Percentiles rank a stretch among this genome's conserved stretches.
These are phyloP conservation scores for Mallotus nudiflorus DNA, from an alignment of 345 rosid genomes.

Conservation along the genomic window DNA sequence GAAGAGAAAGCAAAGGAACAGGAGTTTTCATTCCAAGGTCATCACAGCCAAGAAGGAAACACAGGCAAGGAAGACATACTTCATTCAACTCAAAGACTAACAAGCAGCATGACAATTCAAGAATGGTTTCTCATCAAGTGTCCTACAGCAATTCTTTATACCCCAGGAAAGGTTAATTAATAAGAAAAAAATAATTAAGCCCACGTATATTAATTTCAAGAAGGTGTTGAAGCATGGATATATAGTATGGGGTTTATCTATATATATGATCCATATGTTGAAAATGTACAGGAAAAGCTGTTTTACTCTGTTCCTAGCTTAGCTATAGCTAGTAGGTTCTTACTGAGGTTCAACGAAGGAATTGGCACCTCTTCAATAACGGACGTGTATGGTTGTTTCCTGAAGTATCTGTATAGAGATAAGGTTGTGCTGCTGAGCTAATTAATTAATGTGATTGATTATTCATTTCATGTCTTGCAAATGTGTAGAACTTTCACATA, in stretches of 20 bases:
- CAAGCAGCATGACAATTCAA: conserved; percentile 39
- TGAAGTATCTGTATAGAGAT: conserved; percentile 19
- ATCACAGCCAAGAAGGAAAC: conserved; percentile 67
- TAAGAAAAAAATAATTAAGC: not conserved
- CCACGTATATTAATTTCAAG: conserved; percentile 20
- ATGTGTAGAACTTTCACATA: not conserved
- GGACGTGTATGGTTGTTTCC: conserved; percentile 14
- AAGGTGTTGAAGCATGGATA: conserved; percentile 18
- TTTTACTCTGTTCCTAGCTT: conserved; percentile 5
- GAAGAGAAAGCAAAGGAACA: conserved; percentile 81
- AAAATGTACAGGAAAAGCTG: conserved; percentile 26
- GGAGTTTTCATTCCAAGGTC: conserved; percentile 85
- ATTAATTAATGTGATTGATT: conserved; percentile 22
- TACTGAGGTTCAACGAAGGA: conserved; percentile 23
- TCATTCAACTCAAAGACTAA: conserved; percentile 49
- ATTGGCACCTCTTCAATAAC: conserved; percentile 26
- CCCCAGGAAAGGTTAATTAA: conserved; percentile 38
- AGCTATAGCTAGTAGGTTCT: conserved; percentile 6
- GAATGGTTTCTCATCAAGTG: conserved; percentile 38
- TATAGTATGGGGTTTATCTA: conserved; percentile 5
- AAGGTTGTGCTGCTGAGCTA: conserved; percentile 23
- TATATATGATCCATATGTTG: conserved; percentile 11
- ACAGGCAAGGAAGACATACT: conserved; percentile 57
- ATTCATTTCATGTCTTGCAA: not conserved
- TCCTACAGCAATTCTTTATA: conserved; percentile 34